Conservation (phyloP, 345 rosid genomes). For the Salix arbutifolia region DNA sequence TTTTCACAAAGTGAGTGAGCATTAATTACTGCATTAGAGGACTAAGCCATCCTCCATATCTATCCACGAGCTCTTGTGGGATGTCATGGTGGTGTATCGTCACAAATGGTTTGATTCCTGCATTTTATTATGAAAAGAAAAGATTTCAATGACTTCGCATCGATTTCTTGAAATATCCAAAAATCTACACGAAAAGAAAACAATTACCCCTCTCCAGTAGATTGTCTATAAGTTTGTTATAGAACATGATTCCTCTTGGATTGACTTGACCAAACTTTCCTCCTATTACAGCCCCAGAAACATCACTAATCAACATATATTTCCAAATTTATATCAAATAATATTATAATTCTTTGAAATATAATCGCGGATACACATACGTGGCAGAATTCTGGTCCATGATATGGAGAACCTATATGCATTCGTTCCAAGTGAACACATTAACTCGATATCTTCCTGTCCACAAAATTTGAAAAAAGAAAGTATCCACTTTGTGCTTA, state of each 20-base stretch:
- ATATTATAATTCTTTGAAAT: neutral
- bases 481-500: neutral
- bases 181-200: neutral
- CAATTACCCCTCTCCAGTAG: constrained; percentile 32
- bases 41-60: constrained; percentile 40
- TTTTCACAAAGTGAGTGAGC: neutral
- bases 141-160: neutral
- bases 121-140: constrained; percentile 2
- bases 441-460: constrained; percentile 37
- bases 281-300: constrained; percentile 20
- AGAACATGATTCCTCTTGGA: constrained; percentile 36
- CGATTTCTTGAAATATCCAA: too few species aligned
- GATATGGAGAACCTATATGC: constrained; percentile 44
- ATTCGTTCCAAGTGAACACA: constrained; percentile 35
- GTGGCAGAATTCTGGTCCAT: constrained; percentile 41
- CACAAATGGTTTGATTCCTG: constrained; percentile 48
- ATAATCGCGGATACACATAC: constrained; percentile 7
- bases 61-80: constrained; percentile 38
- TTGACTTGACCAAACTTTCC: constrained; percentile 41
- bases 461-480: neutral
- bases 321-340: neutral
- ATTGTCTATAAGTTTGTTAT: constrained; percentile 32
- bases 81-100: constrained; percentile 36
- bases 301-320: neutral
- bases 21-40: constrained; percentile 36